Conservation (phyloP, 352 stramenopile species). For the Phytophthora niederhauseri region DNA sequence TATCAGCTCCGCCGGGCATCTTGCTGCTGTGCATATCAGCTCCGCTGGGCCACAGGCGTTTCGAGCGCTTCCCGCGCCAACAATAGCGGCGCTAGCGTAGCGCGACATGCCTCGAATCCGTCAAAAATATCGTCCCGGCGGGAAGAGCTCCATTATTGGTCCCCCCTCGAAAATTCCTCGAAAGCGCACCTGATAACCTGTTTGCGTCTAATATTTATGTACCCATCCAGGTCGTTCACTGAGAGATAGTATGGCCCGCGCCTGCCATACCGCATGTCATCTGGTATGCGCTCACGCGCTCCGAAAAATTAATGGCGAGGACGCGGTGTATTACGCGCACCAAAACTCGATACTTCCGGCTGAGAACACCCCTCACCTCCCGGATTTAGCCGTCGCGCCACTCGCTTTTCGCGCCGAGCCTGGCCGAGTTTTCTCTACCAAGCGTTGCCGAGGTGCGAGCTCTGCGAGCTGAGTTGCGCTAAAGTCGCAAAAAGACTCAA, state of each 20-base stretch:
- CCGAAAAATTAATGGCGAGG: conserved; percentile 35
- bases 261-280: conserved; percentile 16
- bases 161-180: conserved; percentile 32
- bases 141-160: conserved; percentile 28
- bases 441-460: not conserved
- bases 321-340: conserved; percentile 32
- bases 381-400: conserved; percentile 25
- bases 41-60: conserved; percentile 1
- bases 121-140: conserved; percentile 36
- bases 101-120: conserved; percentile 35
- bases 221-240: conserved; percentile 13
- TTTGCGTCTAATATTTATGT: conserved; percentile 16
- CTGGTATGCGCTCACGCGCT: conserved; percentile 1
- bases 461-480: conserved; percentile 6
- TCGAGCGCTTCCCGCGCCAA: conserved; percentile 23
- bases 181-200: conserved; percentile 36
- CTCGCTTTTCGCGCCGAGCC: conserved; percentile 29
- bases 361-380: not conserved
- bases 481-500: conserved; percentile 37
- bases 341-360: conserved; percentile 18
- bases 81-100: conserved; percentile 27
- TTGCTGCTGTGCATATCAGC: not conserved
- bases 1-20: not conserved
- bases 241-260: not conserved
- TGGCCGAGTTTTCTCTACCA: conserved; percentile 39